Conservation (phyloP, 441 rosid species). For the Euphorbia schlechtendalii region DNA sequence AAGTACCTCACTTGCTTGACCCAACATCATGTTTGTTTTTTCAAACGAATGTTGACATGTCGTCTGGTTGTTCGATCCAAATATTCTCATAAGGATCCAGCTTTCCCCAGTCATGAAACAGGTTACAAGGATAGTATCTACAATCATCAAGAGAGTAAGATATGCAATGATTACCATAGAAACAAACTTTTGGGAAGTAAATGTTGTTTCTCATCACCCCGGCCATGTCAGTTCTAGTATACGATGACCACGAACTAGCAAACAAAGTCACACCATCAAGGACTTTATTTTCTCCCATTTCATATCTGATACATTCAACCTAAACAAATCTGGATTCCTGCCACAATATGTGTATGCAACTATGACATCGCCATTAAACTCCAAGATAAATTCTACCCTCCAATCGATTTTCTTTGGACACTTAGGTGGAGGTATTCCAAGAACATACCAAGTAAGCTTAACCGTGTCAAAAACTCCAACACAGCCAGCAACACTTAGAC, state of each 20-base stretch:
- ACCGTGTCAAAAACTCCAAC: constrained; percentile 45
- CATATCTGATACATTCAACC: constrained; percentile 38
- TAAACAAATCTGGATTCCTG: constrained; percentile 42
- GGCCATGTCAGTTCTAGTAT: constrained; percentile 34
- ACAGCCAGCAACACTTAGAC: constrained; percentile 55
- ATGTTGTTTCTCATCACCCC: too few species aligned
- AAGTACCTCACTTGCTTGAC: constrained; percentile 11
- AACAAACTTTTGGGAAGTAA: constrained; percentile 58
- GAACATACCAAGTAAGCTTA: constrained; percentile 44
- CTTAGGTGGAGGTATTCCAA: constrained; percentile 55
- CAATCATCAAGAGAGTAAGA: constrained; percentile 54
- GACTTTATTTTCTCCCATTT: constrained; percentile 46
- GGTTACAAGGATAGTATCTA: constrained; percentile 66
- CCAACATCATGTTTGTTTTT: too few species aligned
- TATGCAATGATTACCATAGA: constrained; percentile 58
- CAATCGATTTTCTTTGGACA: constrained; percentile 52
- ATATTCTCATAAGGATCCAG: constrained; percentile 52
- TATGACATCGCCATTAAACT: constrained; percentile 46
- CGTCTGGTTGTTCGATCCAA: constrained; percentile 63
- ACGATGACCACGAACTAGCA: constrained; percentile 53
- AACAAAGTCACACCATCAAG: constrained; percentile 47
- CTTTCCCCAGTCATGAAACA: constrained; percentile 58
- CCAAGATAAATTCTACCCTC: constrained; percentile 53
- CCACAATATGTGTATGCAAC: constrained; percentile 45
- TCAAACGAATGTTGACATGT: constrained; percentile 29